phyloP scores from a whole-genome alignment of 345 rosid genomes.

The Microcos paniculata region DNA sequence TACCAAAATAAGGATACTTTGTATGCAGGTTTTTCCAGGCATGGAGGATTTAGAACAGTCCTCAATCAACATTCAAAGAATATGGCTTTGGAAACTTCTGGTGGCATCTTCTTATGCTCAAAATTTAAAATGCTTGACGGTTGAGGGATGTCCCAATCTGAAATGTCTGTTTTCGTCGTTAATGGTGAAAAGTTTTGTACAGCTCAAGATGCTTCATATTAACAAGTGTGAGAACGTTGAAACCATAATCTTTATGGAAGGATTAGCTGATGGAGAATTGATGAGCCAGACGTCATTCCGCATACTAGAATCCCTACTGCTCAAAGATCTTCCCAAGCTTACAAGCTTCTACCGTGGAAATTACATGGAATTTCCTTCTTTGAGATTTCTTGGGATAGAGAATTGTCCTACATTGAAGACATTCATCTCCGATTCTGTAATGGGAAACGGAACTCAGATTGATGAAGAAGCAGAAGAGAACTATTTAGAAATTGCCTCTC shows the following conservation, averaged over 20 bases:
- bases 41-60: background rate
- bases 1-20: background rate
- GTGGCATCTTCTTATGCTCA: background rate
- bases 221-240: background rate
- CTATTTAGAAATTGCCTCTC: background rate
- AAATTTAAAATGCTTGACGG: background rate
- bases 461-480: background rate
- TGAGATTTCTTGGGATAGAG: fast-evolving
- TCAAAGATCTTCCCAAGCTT: slow-evolving; percentile 12
- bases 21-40: background rate
- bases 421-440: background rate
- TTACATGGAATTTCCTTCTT: background rate
- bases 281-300: background rate
- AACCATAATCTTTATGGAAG: background rate
- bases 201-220: background rate
- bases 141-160: background rate
- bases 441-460: background rate
- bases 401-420: background rate
- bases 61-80: background rate
- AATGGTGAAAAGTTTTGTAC: background rate
- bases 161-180: background rate
- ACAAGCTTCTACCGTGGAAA: background rate
- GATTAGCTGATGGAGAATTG: background rate
- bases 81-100: background rate
- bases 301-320: background rate